These are phyloP conservation scores for Aspergillus uvarum DNA, from an alignment of 2,329 filamentous ascomycete species.

Conservation along the genomic window DNA sequence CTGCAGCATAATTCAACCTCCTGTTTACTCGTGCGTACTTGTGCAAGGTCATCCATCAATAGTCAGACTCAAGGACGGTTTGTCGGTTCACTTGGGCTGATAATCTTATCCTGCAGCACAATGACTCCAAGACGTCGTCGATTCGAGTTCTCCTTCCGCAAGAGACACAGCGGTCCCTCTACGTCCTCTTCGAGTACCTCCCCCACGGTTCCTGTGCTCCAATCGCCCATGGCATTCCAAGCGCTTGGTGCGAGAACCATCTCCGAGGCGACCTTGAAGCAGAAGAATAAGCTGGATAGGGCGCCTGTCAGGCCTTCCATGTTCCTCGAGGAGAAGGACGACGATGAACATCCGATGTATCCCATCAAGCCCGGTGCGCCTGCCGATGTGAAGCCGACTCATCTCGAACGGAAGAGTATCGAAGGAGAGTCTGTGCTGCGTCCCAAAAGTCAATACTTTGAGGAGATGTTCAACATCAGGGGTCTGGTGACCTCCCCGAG, in stretches of 20 bases:
- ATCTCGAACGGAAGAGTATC: conserved; percentile 14
- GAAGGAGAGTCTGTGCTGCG: conserved; percentile 27
- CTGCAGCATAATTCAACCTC: background rate
- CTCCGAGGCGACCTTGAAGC: conserved; percentile 21
- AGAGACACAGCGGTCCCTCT: conserved; percentile 18
- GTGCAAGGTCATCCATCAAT: background rate
- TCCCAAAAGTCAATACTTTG: conserved; percentile 42
- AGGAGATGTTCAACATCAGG: conserved; percentile 40
- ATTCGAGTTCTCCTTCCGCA: conserved; percentile 20
- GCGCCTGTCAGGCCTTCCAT: conserved; percentile 22
- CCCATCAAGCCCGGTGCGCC: conserved; percentile 15
- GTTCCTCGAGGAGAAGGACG: conserved; percentile 26
- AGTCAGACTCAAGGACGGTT: background rate
- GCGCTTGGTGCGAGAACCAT: conserved; percentile 14
- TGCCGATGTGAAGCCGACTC: conserved; percentile 17
- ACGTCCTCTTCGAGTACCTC: conserved; percentile 21
- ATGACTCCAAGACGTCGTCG: conserved; percentile 17
- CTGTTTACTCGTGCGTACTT: no score
- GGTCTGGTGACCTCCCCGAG: conserved; percentile 39
- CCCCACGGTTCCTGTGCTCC: conserved; percentile 20
- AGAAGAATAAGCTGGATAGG: conserved; percentile 20
- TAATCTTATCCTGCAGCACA: background rate
- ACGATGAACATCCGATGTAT: conserved; percentile 23
- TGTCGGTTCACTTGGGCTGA: background rate
- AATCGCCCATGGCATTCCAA: conserved; percentile 23